Evolutionary conservation across 2,329 filamentous ascomycete genomes (phyloP), one percentile per base, ranked within the genome.

Genomic region (Karstenula rhodostoma): DNA sequence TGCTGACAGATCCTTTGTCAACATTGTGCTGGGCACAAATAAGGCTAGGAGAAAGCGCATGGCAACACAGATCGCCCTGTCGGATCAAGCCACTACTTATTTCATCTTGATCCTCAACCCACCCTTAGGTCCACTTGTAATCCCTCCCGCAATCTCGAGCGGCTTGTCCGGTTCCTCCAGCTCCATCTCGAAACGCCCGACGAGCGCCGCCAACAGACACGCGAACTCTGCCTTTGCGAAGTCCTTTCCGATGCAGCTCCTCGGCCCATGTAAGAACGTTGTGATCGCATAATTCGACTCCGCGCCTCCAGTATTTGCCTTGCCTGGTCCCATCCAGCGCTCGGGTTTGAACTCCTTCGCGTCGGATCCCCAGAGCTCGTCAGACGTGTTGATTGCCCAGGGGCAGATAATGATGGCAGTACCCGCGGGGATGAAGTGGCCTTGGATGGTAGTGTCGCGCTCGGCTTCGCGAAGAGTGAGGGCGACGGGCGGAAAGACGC

Each of bases 191-290:
- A 96, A 96, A 40, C 86, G 84, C 0, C 93, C 93, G 4, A 94
- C 85, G 84, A 91, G 88, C 9, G 87, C 85, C 23, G 93, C 93
- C 49, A 97, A 74, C 63, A 97, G 79, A 73, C 90, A 94, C 9
- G 92, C 92, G 77, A 97, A 91, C 81, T 97, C 94, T 0, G 90
- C 87, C 73, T 88, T 90, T 0, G 94, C 91, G 78, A 97, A 97
- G 2, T 83, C 83, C 76, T 89, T 86, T 0, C 93, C 94, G 67
- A 97, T 97, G 73, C 94, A 97, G 72, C 89, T 91, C 56, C 93
- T 82, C 1, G 93, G 93, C 0, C 94, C 94, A 74, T 96, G 92
- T 60, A 97, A 77, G 78, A 97, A 97, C 0, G 92, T 94, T 78
- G 94, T 74, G 69, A 90, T 89, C 0, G 89, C 86, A 74, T 90